These are phyloP conservation scores for Fibroporia radiculosa DNA, from an alignment of 768 basidiomycete species.

Conservation along the genomic window DNA sequence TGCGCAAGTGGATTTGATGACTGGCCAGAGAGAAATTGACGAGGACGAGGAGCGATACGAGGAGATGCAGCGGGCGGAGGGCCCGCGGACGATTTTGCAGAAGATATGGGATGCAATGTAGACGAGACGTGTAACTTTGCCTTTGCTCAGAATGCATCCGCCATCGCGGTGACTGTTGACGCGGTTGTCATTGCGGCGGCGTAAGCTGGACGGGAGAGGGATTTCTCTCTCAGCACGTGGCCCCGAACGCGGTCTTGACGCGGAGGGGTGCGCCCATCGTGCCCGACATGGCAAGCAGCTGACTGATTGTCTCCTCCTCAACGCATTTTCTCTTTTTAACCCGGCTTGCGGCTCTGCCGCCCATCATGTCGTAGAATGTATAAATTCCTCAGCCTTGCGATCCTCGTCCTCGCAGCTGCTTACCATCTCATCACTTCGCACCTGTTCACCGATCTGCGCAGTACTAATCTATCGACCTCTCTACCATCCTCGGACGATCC, in stretches of 20 bases:
- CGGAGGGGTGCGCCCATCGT: constrained; percentile 3
- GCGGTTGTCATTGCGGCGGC: background rate
- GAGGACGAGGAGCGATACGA: constrained; percentile 52
- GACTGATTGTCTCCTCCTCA: constrained; percentile 1
- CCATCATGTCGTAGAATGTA: constrained; percentile 14
- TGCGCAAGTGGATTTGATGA: constrained; percentile 50
- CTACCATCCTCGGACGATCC: background rate
- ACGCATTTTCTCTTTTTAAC: background rate
- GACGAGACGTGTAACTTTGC: background rate
- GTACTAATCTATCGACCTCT: background rate
- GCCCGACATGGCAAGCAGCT: constrained; percentile 4
- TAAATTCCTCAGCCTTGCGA: constrained; percentile 10
- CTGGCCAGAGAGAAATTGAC: constrained; percentile 51
- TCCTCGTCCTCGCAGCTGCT: constrained; percentile 8
- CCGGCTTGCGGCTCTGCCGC: background rate
- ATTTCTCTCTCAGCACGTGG: constrained; percentile 2
- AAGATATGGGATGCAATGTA: constrained; percentile 21
- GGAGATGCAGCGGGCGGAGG: constrained; percentile 29
- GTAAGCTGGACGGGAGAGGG: background rate
- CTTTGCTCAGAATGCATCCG: background rate
- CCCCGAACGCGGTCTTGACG: background rate
- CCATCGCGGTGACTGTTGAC: background rate
- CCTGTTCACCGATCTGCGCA: background rate
- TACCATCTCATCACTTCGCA: constrained; percentile 4
- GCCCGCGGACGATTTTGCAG: constrained; percentile 18